Conservation (phyloP, 768 basidiomycete genomes). For the Auricularia sp. region DNA sequence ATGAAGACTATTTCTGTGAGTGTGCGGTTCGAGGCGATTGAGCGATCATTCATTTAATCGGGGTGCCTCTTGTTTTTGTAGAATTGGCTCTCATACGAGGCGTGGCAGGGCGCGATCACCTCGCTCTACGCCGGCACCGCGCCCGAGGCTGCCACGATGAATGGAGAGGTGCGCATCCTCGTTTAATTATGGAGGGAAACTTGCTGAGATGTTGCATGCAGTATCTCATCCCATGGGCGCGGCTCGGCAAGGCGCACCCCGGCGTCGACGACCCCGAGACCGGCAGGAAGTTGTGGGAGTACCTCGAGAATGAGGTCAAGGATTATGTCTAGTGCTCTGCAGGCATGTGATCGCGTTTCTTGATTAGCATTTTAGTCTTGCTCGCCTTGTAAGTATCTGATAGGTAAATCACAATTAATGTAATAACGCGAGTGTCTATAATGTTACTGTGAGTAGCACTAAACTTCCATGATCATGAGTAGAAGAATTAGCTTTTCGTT, state of each 20-base stretch:
- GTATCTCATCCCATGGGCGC: conserved; percentile 22
- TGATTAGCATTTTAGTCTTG: no score
- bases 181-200: background rate
- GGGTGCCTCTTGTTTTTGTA: conserved; percentile 2
- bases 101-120: conserved; percentile 30
- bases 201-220: background rate
- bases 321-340: background rate
- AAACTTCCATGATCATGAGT: no score
- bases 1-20: background rate
- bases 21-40: background rate
- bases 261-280: conserved; percentile 14
- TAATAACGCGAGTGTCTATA: no score
- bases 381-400: no score
- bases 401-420: no score
- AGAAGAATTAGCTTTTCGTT: no score
- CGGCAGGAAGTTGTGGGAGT: conserved; percentile 20
- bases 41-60: background rate
- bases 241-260: conserved; percentile 10
- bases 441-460: no score
- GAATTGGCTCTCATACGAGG: conserved; percentile 20
- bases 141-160: conserved; percentile 25
- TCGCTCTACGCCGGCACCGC: conserved; percentile 35
- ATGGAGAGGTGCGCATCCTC: conserved; percentile 30
- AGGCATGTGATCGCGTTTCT: no score
- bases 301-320: conserved; percentile 21